Conservation (phyloP, 331 rosid genomes). For the Acacia concinna region DNA sequence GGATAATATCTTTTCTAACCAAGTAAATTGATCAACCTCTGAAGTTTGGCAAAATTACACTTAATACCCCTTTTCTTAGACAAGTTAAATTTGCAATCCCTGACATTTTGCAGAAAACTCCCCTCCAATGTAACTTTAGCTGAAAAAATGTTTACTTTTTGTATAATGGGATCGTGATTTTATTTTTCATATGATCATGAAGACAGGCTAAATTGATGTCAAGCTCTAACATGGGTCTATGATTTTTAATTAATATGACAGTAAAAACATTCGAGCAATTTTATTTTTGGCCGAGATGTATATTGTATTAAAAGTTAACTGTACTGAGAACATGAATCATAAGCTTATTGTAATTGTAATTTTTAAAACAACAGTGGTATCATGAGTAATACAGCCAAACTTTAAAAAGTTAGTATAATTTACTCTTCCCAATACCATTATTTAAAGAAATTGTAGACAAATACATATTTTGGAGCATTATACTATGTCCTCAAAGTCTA, state of each 20-base stretch:
- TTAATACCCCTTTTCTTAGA: not conserved
- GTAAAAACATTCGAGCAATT: not conserved
- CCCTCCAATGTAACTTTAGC: not conserved
- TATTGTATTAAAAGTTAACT: not conserved
- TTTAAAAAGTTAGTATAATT: not conserved
- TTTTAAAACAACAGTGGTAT: not conserved
- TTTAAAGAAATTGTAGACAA: conserved; percentile 10
- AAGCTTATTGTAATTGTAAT: not conserved
- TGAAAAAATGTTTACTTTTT: not conserved
- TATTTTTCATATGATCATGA: not conserved
- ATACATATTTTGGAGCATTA: not conserved
- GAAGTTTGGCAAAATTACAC: not conserved
- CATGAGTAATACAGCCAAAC: not conserved
- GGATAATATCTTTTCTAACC: not conserved
- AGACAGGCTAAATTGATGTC: not conserved
- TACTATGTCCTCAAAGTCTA: not conserved
- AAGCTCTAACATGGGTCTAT: not conserved
- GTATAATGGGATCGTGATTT: not conserved
- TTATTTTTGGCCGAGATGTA: not conserved
- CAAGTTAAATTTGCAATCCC: not conserved
- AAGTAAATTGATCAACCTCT: not conserved
- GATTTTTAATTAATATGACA: not conserved
- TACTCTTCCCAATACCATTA: conserved; percentile 6
- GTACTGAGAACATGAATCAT: not conserved
- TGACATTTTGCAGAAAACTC: not conserved